A percentile compares a stretch with the other conserved stretches of the same genome.
Evolutionary conservation across 2,329 filamentous ascomycete species (phyloP).

Genomic region (Trichoderma brevicompactum): DNA sequence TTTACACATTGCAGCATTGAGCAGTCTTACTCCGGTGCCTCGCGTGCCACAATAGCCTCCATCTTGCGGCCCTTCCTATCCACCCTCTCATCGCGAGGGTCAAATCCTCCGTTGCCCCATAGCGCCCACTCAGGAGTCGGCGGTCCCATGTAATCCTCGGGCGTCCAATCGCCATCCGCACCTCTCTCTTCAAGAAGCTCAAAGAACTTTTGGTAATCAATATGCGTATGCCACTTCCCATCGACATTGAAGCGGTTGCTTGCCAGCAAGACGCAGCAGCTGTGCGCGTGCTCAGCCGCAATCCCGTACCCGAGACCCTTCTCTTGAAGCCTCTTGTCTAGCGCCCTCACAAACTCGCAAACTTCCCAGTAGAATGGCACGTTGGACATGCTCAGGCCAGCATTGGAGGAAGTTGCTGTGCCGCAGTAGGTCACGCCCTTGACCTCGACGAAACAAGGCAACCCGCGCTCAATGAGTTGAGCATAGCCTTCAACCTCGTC

Average conservation of each 20-base stretch:
- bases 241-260: constrained; percentile 77
- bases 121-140: constrained; percentile 91
- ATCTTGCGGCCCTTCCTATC: constrained; percentile 80
- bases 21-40: constrained; percentile 35
- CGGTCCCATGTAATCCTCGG: constrained; percentile 87
- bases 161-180: constrained; percentile 71
- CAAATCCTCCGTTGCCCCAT: constrained; percentile 94
- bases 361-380: constrained; percentile 96
- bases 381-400: constrained; percentile 94
- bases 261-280: constrained; percentile 87
- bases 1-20: neutral
- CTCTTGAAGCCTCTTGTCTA: constrained; percentile 69
- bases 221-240: constrained; percentile 86
- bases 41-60: constrained; percentile 45
- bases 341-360: constrained; percentile 75
- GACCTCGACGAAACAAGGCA: constrained; percentile 92
- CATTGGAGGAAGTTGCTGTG: constrained; percentile 80
- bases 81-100: constrained; percentile 85
- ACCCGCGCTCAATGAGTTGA: constrained; percentile 79
- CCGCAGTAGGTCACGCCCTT: constrained; percentile 98
- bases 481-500: constrained; percentile 92
- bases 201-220: constrained; percentile 91
- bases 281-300: constrained; percentile 92
- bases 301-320: constrained; percentile 85
- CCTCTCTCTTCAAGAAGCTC: constrained; percentile 73